phyloP scores from a whole-genome alignment of 108 stramenopile genomes.

The Asterionellopsis glacialis region DNA sequence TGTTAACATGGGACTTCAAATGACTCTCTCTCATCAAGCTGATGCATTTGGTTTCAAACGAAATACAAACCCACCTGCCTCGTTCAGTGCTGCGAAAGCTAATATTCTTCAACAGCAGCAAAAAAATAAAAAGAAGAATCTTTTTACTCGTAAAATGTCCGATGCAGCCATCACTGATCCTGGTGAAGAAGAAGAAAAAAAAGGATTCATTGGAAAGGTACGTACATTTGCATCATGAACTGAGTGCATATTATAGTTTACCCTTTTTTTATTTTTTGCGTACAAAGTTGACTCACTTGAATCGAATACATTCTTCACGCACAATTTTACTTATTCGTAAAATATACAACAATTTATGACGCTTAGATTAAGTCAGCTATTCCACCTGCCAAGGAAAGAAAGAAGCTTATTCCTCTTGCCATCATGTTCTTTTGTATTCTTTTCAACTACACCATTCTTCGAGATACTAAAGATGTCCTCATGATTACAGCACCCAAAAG shows the following conservation, averaged over 20 bases:
- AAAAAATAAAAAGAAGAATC: conserved; percentile 5
- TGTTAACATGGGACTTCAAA: not conserved
- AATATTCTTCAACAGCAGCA: conserved; percentile 2
- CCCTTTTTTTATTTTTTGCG: not conserved
- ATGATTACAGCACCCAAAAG: conserved; percentile 85
- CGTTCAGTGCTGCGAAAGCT: not conserved
- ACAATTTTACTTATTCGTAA: too few species aligned
- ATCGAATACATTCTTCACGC: not conserved
- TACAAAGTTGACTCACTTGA: not conserved
- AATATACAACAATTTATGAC: too few species aligned
- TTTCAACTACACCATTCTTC: conserved; percentile 97
- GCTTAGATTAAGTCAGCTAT: conserved; percentile 49
- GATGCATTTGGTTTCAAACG: conserved; percentile 1
- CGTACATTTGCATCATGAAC: not conserved
- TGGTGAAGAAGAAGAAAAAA: conserved; percentile 6
- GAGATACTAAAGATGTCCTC: conserved; percentile 94
- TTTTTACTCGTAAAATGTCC: not conserved
- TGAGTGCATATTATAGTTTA: not conserved
- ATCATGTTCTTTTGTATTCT: conserved; percentile 97
- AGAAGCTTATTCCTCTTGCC: conserved; percentile 89
- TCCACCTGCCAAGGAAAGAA: conserved; percentile 77
- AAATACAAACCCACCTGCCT: not conserved
- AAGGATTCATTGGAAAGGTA: conserved; percentile 13
- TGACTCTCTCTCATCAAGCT: not conserved
- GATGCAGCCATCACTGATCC: conserved; percentile 1